These are phyloP conservation scores for Yarrowia deformans DNA, from an alignment of 805 yeast genomes.

Conservation along the genomic window DNA sequence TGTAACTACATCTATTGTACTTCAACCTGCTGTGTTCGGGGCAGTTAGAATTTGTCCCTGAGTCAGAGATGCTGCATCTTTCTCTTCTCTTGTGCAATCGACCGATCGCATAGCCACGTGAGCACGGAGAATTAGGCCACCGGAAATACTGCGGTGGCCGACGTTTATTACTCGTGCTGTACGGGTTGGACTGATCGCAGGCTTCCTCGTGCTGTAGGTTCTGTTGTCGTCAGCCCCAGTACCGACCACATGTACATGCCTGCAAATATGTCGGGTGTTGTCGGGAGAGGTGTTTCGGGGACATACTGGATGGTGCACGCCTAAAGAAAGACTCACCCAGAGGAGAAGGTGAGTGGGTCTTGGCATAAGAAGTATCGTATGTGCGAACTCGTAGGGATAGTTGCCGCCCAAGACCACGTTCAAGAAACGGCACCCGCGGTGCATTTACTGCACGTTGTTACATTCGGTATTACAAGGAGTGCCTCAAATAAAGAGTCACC, in stretches of 20 bases:
- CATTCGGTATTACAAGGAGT: no score
- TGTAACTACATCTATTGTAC: no score
- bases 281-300: neutral
- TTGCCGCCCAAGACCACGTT: constrained; percentile 8
- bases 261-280: constrained; percentile 24
- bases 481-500: constrained; percentile 3
- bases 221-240: no score
- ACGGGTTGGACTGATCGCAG: no score
- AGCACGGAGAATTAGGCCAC: constrained; percentile 9
- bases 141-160: no score
- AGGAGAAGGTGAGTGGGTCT: neutral
- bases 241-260: neutral
- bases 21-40: constrained; percentile 1
- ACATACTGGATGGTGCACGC: no score
- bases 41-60: constrained; percentile 27
- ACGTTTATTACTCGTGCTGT: no score
- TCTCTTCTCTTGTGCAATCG: constrained; percentile 1
- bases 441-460: neutral
- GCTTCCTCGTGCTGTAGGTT: no score
- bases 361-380: neutral
- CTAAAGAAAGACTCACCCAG: no score
- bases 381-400: no score
- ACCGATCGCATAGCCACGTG: constrained; percentile 16
- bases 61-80: constrained; percentile 33
- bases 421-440: constrained; percentile 14